phyloP scores from a whole-genome alignment of 2,329 filamentous ascomycete genomes.

The Triangularia setosa region DNA sequence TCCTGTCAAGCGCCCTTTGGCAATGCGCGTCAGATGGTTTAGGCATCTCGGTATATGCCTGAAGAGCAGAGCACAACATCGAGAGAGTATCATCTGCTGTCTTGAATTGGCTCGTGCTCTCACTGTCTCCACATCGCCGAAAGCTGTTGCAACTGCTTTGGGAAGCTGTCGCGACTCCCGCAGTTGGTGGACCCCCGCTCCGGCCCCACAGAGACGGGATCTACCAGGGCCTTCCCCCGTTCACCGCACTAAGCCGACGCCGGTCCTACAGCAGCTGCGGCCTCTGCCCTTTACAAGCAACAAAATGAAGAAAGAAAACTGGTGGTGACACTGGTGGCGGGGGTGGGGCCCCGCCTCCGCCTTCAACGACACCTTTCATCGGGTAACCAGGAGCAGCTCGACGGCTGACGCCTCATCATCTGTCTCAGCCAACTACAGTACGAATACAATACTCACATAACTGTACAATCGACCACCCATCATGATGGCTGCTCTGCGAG shows the following conservation, averaged over 20 bases:
- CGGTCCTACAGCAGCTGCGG: no score
- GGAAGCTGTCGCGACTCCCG: not conserved
- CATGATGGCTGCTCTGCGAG: not conserved
- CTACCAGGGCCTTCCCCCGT: not conserved
- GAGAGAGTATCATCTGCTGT: not conserved
- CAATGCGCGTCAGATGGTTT: no score
- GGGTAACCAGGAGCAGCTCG: not conserved
- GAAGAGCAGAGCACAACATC: not conserved
- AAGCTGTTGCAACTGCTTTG: not conserved
- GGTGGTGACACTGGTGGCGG: no score
- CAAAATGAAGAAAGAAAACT: not conserved
- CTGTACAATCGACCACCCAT: not conserved
- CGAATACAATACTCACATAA: not conserved
- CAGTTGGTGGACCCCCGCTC: not conserved
- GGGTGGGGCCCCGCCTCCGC: not conserved
- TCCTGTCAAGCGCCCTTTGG: no score
- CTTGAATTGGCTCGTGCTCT: not conserved
- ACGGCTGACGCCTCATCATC: not conserved
- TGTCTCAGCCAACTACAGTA: not conserved
- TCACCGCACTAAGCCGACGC: no score
- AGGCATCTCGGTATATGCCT: not conserved
- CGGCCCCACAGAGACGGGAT: not conserved
- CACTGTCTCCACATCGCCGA: not conserved
- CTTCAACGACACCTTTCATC: not conserved
- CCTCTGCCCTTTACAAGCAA: no score